phyloP scores from a whole-genome alignment of 2,329 filamentous ascomycete genomes.

The Fusarium gaditjirri region DNA sequence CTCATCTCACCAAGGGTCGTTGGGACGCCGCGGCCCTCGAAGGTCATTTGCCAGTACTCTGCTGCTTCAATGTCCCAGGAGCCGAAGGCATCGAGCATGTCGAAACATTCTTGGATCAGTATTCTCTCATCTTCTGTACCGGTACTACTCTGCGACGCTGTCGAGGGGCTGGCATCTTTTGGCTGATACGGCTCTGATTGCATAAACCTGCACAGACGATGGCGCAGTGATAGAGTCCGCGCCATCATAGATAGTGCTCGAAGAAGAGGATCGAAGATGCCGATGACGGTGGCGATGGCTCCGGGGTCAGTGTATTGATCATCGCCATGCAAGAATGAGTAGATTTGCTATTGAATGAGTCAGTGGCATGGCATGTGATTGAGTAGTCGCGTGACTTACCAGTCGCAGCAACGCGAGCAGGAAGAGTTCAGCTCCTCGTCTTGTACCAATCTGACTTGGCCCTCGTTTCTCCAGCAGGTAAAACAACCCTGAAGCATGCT shows the following conservation, averaged over 20 bases:
- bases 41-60: conserved; percentile 46
- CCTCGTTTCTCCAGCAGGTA: conserved; percentile 49
- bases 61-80: conserved; percentile 47
- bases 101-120: conserved; percentile 40
- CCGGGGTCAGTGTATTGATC: conserved; percentile 48
- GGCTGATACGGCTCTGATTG: neutral
- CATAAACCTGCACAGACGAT: conserved; percentile 21
- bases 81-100: conserved; percentile 46
- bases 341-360: conserved; percentile 43
- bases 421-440: conserved; percentile 46
- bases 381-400: conserved; percentile 30
- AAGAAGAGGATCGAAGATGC: conserved; percentile 46
- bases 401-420: conserved; percentile 45
- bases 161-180: neutral
- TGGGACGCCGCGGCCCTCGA: conserved; percentile 44
- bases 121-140: conserved; percentile 4
- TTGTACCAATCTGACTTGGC: conserved; percentile 46
- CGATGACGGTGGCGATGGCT: conserved; percentile 43
- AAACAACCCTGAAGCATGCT: conserved; percentile 49
- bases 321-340: conserved; percentile 48
- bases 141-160: neutral
- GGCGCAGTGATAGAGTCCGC: conserved; percentile 33
- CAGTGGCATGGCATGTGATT: neutral
- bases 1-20: conserved; percentile 43
- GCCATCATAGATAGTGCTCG: conserved; percentile 48